Evolutionary conservation across 768 basidiomycete species (phyloP), one percentile per base, ranked within the genome.

Genomic region (Xerocomus brunneocitrinus): DNA sequence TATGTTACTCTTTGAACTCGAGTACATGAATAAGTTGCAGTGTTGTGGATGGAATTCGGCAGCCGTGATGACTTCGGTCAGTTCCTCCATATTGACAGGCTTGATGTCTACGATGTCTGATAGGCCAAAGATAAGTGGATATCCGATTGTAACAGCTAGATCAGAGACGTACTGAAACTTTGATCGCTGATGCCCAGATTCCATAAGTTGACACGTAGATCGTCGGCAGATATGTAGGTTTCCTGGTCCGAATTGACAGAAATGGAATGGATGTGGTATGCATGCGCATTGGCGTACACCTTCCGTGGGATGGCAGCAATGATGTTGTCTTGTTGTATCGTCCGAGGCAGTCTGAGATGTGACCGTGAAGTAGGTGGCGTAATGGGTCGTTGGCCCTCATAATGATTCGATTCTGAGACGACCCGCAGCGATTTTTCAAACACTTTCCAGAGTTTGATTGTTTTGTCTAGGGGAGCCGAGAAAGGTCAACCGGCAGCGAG

Each of bases 371-470:
- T 75, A 30, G 87, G 90, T 57, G 84, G 77, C 25, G 88, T 80
- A 47, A 87, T 70, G 24, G 82, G 75, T 49, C 83, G 84, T 62
- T 87, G 83, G 32, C 89, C 89, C 67, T 91, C 88, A 60, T 82
- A 80, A 59, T 95, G 86, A 72, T 98, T 98, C 67, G 94, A 97
- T 78, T 98, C 94, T 19, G 95, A 87, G 36, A 99, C 95, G 41
- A 98, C 91, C 61, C 89, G 87, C 64, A 99, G 78, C 36, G 89
- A 88, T 75, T 98, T 98, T 76, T 98, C 97, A 57, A 98, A 98
- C n/a, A 99, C 95, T 70, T 99, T 98, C 97, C 97, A 99, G 52
- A 98, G 84, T 70, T 99, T 99, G 77, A 99, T 97, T 32, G 97
- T 99, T 78, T 99, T 99, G 79, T 99, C 97, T 99, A 67, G 32